A percentile compares a stretch with the other conserved stretches of the same genome.
Conservation (phyloP, 192 early-diverging fungal species). For the Cetraspora pellucida region DNA sequence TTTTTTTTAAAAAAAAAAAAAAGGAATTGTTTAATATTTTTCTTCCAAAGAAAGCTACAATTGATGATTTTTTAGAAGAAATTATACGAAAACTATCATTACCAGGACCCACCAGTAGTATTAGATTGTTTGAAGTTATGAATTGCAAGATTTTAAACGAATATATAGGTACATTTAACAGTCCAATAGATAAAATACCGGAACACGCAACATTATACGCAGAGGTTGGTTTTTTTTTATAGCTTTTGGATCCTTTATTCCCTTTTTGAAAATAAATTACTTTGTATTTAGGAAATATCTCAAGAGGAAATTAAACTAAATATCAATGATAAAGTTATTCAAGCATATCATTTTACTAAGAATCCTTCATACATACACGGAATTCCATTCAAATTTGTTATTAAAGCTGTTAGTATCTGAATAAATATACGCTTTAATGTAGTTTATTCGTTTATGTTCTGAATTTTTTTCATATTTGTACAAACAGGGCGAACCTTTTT, state of each 20-base stretch:
- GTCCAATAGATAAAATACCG: conserved; percentile 52
- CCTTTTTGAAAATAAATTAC: background rate
- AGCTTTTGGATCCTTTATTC: background rate
- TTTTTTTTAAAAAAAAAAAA: too few relatives aligned
- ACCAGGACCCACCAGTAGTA: conserved; percentile 41
- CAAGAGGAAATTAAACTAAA: conserved; percentile 48
- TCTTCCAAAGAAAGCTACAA: conserved; percentile 61
- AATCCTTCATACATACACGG: conserved; percentile 71
- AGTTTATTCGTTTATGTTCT: background rate
- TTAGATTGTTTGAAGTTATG: conserved; percentile 64
- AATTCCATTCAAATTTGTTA: conserved; percentile 80
- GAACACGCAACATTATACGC: conserved; percentile 57
- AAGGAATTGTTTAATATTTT: conserved; percentile 61
- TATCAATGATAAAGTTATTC: conserved; percentile 52
- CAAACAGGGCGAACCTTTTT: conserved; percentile 64
- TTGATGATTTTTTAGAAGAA: conserved; percentile 53
- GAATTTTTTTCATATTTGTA: too few relatives aligned
- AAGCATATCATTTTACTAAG: conserved; percentile 78
- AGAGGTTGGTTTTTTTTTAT: conserved; percentile 42
- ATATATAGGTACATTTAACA: conserved; percentile 41
- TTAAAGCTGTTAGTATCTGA: conserved; percentile 46
- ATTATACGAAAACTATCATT: conserved; percentile 55
- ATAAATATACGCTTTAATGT: background rate
- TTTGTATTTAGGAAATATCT: conserved; percentile 42
- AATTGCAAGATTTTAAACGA: conserved; percentile 51